phyloP scores from a whole-genome alignment of 2,329 filamentous ascomycete species.

The Parafenestella ontariensis region DNA sequence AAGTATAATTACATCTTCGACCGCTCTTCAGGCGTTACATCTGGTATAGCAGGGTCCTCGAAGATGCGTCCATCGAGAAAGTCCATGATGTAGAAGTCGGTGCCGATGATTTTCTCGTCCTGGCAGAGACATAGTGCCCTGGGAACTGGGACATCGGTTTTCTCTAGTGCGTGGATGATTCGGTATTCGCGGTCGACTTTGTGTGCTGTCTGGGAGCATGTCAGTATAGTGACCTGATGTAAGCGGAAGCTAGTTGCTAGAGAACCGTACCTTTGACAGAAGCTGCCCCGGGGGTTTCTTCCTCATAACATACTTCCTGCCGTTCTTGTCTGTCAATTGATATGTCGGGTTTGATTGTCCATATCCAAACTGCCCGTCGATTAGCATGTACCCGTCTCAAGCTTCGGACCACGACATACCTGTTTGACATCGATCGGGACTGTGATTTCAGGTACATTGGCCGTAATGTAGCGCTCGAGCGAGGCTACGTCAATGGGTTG shows the following conservation, averaged over 20 bases:
- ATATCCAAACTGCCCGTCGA: constrained; percentile 78
- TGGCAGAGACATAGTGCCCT: constrained; percentile 85
- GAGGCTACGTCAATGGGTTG: constrained; percentile 87
- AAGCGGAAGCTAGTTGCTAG: neutral
- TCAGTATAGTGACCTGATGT: neutral
- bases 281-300: constrained; percentile 98
- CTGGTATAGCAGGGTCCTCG: constrained; percentile 84
- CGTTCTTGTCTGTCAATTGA: constrained; percentile 77
- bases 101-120: constrained; percentile 80
- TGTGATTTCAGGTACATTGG: constrained; percentile 83
- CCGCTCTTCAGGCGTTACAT: constrained; percentile 71
- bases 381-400: constrained; percentile 4
- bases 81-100: constrained; percentile 96
- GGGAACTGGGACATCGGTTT: constrained; percentile 85
- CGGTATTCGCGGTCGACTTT: constrained; percentile 95
- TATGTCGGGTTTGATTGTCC: constrained; percentile 98
- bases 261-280: constrained; percentile 62
- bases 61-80: constrained; percentile 94
- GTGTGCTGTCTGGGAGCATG: constrained; percentile 73
- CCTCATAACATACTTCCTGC: constrained; percentile 82
- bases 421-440: constrained; percentile 88
- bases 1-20: constrained; percentile 66
- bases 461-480: constrained; percentile 78
- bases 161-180: constrained; percentile 82
- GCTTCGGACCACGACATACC: constrained; percentile 56